Percentiles rank a stretch among this genome's conserved stretches.
These are phyloP conservation scores for Kuraishia capsulata DNA, from an alignment of 805 yeast genomes.

Conservation along the genomic window DNA sequence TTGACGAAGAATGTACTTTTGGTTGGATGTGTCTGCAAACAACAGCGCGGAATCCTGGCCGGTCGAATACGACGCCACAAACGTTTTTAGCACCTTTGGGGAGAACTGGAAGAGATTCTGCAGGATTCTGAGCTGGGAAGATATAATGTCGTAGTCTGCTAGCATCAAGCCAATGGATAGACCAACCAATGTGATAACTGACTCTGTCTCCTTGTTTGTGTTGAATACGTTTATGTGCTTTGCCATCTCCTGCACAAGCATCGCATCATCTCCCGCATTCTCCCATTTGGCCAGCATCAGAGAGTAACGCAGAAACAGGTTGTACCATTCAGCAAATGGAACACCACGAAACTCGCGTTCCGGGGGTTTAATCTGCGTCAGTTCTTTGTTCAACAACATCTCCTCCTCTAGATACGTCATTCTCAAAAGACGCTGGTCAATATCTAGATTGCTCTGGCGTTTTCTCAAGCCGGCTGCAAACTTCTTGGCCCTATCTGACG, in stretches of 20 bases:
- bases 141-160: conserved; percentile 43
- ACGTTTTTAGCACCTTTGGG: conserved; percentile 55
- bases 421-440: conserved; percentile 68
- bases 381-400: conserved; percentile 23
- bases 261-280: conserved; percentile 47
- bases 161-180: conserved; percentile 41
- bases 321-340: conserved; percentile 75
- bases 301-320: conserved; percentile 71
- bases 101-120: conserved; percentile 70
- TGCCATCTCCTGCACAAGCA: conserved; percentile 64
- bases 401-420: conserved; percentile 59
- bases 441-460: conserved; percentile 50
- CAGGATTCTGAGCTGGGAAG: conserved; percentile 52
- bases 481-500: conserved; percentile 60
- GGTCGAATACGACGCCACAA: conserved; percentile 56
- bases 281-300: conserved; percentile 56
- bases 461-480: conserved; percentile 62
- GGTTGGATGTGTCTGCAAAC: conserved; percentile 74
- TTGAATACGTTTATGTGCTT: conserved; percentile 70
- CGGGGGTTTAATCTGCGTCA: conserved; percentile 25
- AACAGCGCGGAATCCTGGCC: conserved; percentile 51
- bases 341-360: conserved; percentile 65
- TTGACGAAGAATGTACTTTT: conserved; percentile 83
- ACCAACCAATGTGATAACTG: conserved; percentile 54
- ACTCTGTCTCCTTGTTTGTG: conserved; percentile 51